phyloP scores from a whole-genome alignment of 306 rosid species.

The Quercus berberidifolia region DNA sequence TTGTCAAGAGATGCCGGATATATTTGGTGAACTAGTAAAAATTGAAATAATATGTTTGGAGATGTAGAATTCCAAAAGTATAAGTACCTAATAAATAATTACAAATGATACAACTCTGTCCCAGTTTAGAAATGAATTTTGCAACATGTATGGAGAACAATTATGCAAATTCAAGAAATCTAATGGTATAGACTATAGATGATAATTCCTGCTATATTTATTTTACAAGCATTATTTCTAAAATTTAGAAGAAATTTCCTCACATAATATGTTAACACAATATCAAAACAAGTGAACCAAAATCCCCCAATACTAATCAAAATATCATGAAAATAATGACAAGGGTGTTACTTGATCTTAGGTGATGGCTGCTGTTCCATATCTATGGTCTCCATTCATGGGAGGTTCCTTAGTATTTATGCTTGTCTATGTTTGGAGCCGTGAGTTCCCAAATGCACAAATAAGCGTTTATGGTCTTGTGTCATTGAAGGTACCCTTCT shows the following conservation, averaged over 20 bases:
- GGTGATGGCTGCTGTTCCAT: slow-evolving; percentile 60
- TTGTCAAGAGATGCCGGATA: too few species aligned
- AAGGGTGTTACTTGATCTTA: slow-evolving; percentile 4
- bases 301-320: background rate
- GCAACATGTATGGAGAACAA: too few species aligned
- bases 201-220: background rate
- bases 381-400: slow-evolving; percentile 30
- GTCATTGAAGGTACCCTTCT: slow-evolving; percentile 49
- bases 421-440: slow-evolving; percentile 74
- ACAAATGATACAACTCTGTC: too few species aligned
- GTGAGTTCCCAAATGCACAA: slow-evolving; percentile 62
- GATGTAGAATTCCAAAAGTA: too few species aligned
- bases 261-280: background rate
- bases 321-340: background rate
- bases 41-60: too few species aligned
- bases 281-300: background rate
- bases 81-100: too few species aligned
- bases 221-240: background rate
- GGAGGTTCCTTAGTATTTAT: slow-evolving; percentile 65
- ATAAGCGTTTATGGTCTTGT: slow-evolving; percentile 65
- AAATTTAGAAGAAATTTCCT: background rate
- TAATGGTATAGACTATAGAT: background rate
- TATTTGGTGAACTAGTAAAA: too few species aligned
- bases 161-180: too few species aligned
- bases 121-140: too few species aligned